A percentile compares a stretch with the other conserved stretches of the same genome.
Conservation (phyloP, 441 rosid species). For the Viola pubescens region DNA sequence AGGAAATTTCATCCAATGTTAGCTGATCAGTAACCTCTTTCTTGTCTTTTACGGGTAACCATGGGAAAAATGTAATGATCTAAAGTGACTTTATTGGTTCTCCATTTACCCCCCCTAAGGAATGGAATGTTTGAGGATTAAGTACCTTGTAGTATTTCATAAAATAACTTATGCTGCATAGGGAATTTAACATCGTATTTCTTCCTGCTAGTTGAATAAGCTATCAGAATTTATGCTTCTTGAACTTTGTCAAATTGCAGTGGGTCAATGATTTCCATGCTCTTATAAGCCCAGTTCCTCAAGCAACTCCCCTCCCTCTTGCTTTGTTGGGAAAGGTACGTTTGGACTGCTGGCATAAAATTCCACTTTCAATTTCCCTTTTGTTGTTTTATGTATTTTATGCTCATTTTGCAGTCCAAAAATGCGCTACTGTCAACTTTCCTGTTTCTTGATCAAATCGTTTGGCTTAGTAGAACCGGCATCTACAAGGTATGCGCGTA, state of each 20-base stretch:
- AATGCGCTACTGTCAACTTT: conserved; percentile 80
- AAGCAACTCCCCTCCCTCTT: conserved; percentile 86
- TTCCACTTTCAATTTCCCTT: background rate
- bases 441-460: conserved; percentile 95
- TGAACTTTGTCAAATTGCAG: conserved; percentile 39
- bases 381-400: conserved; percentile 8
- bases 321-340: conserved; percentile 82
- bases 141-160: background rate
- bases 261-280: conserved; percentile 87
- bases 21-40: background rate
- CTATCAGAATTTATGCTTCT: conserved; percentile 8
- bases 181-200: background rate
- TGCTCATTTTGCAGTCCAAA: conserved; percentile 59
- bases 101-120: too few species aligned
- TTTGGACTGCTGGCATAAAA: background rate
- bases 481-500: conserved; percentile 59
- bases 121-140: too few species aligned
- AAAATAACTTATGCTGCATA: background rate
- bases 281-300: conserved; percentile 81
- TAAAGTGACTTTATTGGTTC: too few species aligned
- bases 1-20: background rate
- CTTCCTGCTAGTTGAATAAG: conserved; percentile 5
- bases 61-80: too few species aligned
- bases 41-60: background rate
- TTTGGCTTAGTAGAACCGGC: conserved; percentile 93